A percentile compares a stretch with the other conserved stretches of the same genome.
phyloP scores from a whole-genome alignment of 306 rosid genomes.

The Purshia tridentata region DNA sequence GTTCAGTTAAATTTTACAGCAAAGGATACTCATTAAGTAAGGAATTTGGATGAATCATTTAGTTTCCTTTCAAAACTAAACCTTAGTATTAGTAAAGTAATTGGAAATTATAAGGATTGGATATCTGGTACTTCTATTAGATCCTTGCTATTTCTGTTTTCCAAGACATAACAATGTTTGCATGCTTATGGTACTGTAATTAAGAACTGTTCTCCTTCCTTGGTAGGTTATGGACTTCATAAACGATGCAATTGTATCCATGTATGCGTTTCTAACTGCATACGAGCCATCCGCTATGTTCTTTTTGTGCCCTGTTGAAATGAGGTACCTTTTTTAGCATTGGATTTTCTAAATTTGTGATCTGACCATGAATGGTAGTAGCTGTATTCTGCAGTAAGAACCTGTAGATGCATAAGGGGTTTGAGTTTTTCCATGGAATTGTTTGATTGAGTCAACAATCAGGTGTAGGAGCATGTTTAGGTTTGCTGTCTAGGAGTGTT shows the following conservation, averaged over 20 bases:
- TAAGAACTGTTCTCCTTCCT: constrained; percentile 18
- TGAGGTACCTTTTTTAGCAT: constrained; percentile 46
- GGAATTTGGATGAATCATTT: background rate
- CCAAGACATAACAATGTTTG: background rate
- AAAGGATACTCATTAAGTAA: background rate
- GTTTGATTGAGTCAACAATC: background rate
- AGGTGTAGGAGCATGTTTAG: background rate
- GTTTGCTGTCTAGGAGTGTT: background rate
- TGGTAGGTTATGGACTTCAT: constrained; percentile 90
- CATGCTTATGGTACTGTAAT: constrained; percentile 1
- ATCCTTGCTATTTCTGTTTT: background rate
- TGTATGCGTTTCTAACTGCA: constrained; percentile 70
- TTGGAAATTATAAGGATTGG: background rate
- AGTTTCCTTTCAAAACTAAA: background rate
- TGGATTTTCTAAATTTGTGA: constrained; percentile 1
- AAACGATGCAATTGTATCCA: constrained; percentile 79
- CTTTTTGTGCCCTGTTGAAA: constrained; percentile 77
- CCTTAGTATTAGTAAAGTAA: no score
- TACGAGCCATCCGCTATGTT: constrained; percentile 68
- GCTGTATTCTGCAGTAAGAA: constrained; percentile 3
- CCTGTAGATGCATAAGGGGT: background rate
- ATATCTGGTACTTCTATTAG: background rate
- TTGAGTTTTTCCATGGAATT: background rate
- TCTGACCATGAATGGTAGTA: background rate
- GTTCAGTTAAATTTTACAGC: background rate